Base-by-base conservation (phyloP, 2,329 filamentous ascomycete genomes). In the Aspergillus ochraceus region DNA sequence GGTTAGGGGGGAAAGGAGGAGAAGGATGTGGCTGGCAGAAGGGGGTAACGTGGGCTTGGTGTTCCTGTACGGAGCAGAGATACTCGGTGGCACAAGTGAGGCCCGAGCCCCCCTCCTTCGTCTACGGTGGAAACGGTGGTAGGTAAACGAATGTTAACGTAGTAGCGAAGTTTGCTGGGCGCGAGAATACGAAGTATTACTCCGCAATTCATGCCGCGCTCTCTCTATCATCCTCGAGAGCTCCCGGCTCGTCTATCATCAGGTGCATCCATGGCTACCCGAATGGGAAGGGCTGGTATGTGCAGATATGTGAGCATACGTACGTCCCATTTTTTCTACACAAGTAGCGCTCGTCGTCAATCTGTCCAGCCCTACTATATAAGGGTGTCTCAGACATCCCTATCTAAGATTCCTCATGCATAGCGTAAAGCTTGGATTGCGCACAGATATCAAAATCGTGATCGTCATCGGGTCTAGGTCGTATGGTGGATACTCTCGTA, bases 391-490 rank as follows among this genome's bases (percentile, higher is more conserved):
- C 54, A 54, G 30, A 39, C 20, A 20, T 30, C 42, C 50, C 32
- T 52, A 22, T 30, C 36, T 42, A 42, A 26, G 22, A 63, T 58
- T 62, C 61, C 55, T 60, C 42, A 58, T 60, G 53, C 60, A 63
- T 61, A 60, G 53, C 53, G 60, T 49, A 59, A 60, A 60, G 58
- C 57, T 63, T 60, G 60, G 52, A 42, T 60, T 57, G 47, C 63
- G 66, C 64, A 64, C 64, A 64, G 64, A 62, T 65, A 57, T 46
- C 58, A 61, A 51, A 58, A 53, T 61, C 47, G 47, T 42, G 30
- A 36, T 29, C 36, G 26, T 14, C 22, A 49, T 29, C 14, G 10
- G 47, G 49, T 19, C 53, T 46, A 45, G 24, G 24, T 22, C 24
- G n/a, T 47, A 24, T 6, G 17, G 52, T 47, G 54, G 50, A 39